Conservation (phyloP, 2,329 filamentous ascomycete species). For the Periconia sp. region DNA sequence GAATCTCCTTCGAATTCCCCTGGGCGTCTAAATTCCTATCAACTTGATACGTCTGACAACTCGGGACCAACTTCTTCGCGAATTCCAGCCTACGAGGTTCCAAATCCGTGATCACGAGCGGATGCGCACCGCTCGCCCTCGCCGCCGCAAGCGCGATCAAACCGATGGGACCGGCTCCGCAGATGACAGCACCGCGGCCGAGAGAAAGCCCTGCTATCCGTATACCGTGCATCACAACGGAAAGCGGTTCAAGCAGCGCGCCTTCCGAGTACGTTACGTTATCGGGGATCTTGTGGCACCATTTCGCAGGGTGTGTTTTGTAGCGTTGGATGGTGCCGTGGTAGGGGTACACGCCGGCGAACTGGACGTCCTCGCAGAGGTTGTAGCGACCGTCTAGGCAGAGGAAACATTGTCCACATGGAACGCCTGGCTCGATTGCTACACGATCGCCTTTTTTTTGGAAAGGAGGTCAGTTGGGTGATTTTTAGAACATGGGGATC, state of each 20-base stretch:
- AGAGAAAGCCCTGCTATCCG: slow-evolving; percentile 55
- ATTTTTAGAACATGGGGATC: neutral
- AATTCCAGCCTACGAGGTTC: slow-evolving; percentile 60
- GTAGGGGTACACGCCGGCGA: slow-evolving; percentile 64
- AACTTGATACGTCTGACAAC: slow-evolving; percentile 57
- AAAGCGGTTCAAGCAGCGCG: slow-evolving; percentile 66
- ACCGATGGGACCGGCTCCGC: slow-evolving; percentile 66
- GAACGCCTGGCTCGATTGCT: slow-evolving; percentile 67
- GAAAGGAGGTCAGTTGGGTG: neutral
- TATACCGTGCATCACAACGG: slow-evolving; percentile 65
- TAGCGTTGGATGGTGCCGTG: slow-evolving; percentile 63
- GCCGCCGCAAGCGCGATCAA: slow-evolving; percentile 63
- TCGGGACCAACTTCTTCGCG: slow-evolving; percentile 60
- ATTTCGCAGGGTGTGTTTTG: slow-evolving; percentile 63
- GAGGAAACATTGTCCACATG: slow-evolving; percentile 62
- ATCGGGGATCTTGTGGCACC: slow-evolving; percentile 54
- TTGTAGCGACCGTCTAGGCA: slow-evolving; percentile 65
- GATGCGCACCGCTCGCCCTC: slow-evolving; percentile 64
- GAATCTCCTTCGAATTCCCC: slow-evolving; percentile 56
- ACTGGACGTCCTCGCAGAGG: slow-evolving; percentile 63
- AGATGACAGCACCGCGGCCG: slow-evolving; percentile 59
- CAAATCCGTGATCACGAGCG: slow-evolving; percentile 65
- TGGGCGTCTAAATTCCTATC: slow-evolving; percentile 49
- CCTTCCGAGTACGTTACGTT: slow-evolving; percentile 60
- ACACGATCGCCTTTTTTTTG: slow-evolving; percentile 64